Conservation (phyloP, 139 green algal species). For the Asterochloris sp. region DNA sequence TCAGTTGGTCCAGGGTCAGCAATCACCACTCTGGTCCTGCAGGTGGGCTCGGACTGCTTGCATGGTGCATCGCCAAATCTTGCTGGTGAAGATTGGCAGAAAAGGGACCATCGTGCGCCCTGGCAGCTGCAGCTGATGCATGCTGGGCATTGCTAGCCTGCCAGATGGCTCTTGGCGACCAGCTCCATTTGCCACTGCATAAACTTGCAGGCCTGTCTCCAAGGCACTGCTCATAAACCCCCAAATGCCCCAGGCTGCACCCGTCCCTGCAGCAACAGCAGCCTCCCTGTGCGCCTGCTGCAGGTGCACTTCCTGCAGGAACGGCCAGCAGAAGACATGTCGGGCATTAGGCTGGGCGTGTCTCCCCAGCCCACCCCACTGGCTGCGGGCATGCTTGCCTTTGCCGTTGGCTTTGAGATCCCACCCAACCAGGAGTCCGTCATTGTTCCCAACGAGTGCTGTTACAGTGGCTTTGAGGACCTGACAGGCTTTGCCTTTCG, state of each 20-base stretch:
- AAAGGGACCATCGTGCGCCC: too few relatives aligned
- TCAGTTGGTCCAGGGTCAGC: constrained; percentile 48
- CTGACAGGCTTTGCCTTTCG: constrained; percentile 73
- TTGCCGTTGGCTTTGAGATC: constrained; percentile 62
- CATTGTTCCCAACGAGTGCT: constrained; percentile 73
- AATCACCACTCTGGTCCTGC: constrained; percentile 64
- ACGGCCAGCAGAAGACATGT: constrained; percentile 51
- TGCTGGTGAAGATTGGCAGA: not conserved
- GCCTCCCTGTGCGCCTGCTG: not conserved
- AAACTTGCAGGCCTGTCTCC: too few relatives aligned
- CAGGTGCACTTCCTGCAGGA: constrained; percentile 71
- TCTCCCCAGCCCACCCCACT: constrained; percentile 42
- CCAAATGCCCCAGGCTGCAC: too few relatives aligned
- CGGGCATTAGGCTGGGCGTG: constrained; percentile 61
- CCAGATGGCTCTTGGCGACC: too few relatives aligned
- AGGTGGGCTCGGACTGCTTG: constrained; percentile 35
- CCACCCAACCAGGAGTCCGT: constrained; percentile 39
- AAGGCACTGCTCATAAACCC: too few relatives aligned
- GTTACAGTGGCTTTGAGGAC: constrained; percentile 66
- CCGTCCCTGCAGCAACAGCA: too few relatives aligned
- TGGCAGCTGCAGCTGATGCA: too few relatives aligned
- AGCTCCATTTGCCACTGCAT: too few relatives aligned
- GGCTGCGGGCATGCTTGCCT: constrained; percentile 67
- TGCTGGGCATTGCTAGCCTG: too few relatives aligned
- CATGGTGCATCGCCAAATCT: not conserved